Conservation (phyloP, 2,329 filamentous ascomycete species). For the Fusarium continuum region DNA sequence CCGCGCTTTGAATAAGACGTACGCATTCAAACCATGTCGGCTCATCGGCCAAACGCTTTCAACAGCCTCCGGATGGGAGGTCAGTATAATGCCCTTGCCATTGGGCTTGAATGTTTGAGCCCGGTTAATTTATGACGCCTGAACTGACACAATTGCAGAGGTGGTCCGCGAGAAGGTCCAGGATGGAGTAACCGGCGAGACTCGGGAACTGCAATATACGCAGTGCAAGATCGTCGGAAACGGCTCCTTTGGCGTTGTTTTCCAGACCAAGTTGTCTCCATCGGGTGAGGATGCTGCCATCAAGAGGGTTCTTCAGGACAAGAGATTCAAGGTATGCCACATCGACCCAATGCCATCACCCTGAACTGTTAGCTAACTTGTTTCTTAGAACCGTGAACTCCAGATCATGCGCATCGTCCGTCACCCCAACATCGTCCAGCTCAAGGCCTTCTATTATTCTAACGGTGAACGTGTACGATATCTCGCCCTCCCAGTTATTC, state of each 20-base stretch:
- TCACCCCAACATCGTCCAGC: conserved; percentile 97
- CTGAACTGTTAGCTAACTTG: conserved; percentile 27
- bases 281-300: conserved; percentile 98
- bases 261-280: conserved; percentile 98
- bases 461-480: conserved; percentile 90
- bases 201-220: conserved; percentile 95
- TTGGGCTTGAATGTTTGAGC: background rate
- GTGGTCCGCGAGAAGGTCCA: conserved; percentile 99
- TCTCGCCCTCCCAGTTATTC: background rate
- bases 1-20: conserved; percentile 41
- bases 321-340: conserved; percentile 90
- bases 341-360: background rate
- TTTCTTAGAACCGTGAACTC: conserved; percentile 89
- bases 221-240: conserved; percentile 99
- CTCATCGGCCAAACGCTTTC: conserved; percentile 91
- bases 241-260: conserved; percentile 97
- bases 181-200: conserved; percentile 96
- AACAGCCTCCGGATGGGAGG: conserved; percentile 93
- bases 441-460: conserved; percentile 99
- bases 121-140: background rate
- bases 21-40: conserved; percentile 71
- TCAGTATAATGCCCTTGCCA: conserved; percentile 60
- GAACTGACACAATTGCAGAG: conserved; percentile 65
- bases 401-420: conserved; percentile 99
- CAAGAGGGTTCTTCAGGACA: conserved; percentile 98